Evolutionary conservation across 2,329 filamentous ascomycete species (phyloP), one percentile per base, ranked within the genome.

Genomic region (Penicillium sp.): DNA sequence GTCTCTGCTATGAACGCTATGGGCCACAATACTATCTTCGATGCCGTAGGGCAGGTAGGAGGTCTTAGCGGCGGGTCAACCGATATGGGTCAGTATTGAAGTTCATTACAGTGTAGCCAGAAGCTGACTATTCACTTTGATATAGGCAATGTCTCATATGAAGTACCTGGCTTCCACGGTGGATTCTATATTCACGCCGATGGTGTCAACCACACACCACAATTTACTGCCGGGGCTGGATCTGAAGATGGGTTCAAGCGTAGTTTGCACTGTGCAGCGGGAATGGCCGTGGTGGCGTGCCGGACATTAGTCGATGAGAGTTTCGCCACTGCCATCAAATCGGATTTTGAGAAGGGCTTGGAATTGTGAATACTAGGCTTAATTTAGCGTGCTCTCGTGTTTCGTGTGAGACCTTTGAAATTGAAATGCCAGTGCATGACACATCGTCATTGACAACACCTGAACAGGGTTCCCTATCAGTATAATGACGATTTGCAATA

Each of bases 1-100:
- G 65, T 68, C 17, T 65, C 65, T 7, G 69, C 58, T 5, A 68
- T 73, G 61, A 67, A 67, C 21, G 63, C 60, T 0, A 71, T 73
- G 65, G 69, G 68, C 1, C 63, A 71, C 10, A 63, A 62, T 9
- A 61, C 67, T 4, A 42, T 68, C 3, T 60, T 67, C 19, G 67
- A 68, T 33, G 62, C 61, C 0, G 50, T 64, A 2, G 61, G 61
- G 5, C 62, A 64, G 47, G 52, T 56, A 8, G 58, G 62, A 12
- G 57, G 56, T 4, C 38, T 65, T 0, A 68, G 63, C 25, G 67
- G 67, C 19, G 67, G 62, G 3, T 70, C 69, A 8, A 70, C 67
- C 5, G 69, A 71, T 47, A 70, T 70, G 67, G 66, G 67, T 66
- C 35, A 10, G 60, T 65, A n/a, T 35, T 21, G 10, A 25, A 29